Base-by-base conservation (phyloP, 1,284 basidiomycete species). In the Microbotryomycetes sp. region DNA sequence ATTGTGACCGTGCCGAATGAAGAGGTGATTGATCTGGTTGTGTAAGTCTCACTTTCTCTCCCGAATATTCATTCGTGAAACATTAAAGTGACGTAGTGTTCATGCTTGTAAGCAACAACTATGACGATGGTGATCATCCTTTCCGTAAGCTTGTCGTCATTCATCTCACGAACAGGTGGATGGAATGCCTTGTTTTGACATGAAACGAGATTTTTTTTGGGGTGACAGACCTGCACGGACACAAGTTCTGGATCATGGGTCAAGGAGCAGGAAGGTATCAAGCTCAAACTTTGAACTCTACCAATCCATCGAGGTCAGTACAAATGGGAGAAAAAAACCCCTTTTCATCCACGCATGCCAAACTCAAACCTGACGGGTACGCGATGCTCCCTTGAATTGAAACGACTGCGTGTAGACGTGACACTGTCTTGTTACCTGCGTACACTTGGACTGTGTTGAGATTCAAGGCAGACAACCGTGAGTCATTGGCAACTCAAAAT, bases 101-200 rank as follows among this genome's bases (percentile, higher is more conserved):
- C n/a, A n/a, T n/a, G n/a, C n/a, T n/a, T 42, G 12, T 19, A 42
- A 42, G 36, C 53, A 53, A 52, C 46, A 77, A 75, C 54, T 54
- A 68, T 29, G 78, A 79, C 67, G 78, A 80, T 56, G 77, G 77
- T 14, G 74, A 76, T 54, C 79, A 80, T 61, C 80, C 80, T 0
- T 79, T 80, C 72, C 79, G 80, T 58, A 50, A 59, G 36, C 22
- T 29, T 16, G 25, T 53, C 16, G 6, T 19, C 36, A 26, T 28
- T 26, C n/a, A 29, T n/a, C n/a, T n/a, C n/a, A n/a, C n/a, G n/a
- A n/a, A n/a, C n/a, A n/a, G n/a, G n/a, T n/a, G n/a, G n/a, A n/a
- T n/a, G n/a, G n/a, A n/a, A n/a, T n/a, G n/a, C n/a, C n/a, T n/a
- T n/a, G n/a, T n/a, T n/a, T n/a, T n/a, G n/a, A n/a, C n/a, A n/a